A percentile compares a stretch with the other conserved stretches of the same genome.
phyloP scores from a whole-genome alignment of 2,329 filamentous ascomycete species.

The Trematosphaeria pertusa region DNA sequence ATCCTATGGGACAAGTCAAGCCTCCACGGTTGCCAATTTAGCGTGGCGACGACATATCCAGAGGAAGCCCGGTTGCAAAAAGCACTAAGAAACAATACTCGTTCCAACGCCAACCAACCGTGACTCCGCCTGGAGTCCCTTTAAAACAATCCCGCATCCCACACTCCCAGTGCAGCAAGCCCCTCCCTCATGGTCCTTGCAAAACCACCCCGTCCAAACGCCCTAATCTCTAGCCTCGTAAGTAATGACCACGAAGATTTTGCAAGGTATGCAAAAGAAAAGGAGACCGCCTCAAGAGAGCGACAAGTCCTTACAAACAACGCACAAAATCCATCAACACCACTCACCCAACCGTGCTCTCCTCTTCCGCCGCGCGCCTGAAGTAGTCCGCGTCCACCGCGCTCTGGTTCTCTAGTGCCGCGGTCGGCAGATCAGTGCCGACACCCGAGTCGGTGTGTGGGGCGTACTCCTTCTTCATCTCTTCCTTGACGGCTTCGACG shows the following conservation, averaged over 20 bases:
- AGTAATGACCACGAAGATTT: neutral
- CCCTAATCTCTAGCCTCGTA: neutral
- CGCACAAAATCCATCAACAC: neutral
- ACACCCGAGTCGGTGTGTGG: conserved; percentile 46
- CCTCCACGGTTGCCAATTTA: neutral
- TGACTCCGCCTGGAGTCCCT: neutral
- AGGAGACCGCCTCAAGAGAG: neutral
- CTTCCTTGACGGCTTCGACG: conserved; percentile 37
- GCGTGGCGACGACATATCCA: neutral
- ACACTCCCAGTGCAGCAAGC: neutral
- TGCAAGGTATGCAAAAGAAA: neutral
- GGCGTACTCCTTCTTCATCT: conserved; percentile 35
- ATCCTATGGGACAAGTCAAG: neutral
- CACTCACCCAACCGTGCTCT: conserved; percentile 42
- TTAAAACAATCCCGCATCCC: neutral
- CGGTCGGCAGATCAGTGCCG: conserved; percentile 47
- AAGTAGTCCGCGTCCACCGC: conserved; percentile 45
- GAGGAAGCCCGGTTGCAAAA: too few species aligned
- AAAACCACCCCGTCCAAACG: neutral
- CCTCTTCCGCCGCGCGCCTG: conserved; percentile 44
- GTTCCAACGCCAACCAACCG: neutral
- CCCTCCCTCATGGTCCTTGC: neutral
- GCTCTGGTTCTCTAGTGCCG: conserved; percentile 27
- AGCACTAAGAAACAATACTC: too few species aligned
- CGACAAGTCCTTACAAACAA: neutral